Percentiles rank a stretch among this genome's conserved stretches.
These are phyloP conservation scores for Rubroshorea leprosula DNA, from an alignment of 345 rosid genomes.

Conservation along the genomic window DNA sequence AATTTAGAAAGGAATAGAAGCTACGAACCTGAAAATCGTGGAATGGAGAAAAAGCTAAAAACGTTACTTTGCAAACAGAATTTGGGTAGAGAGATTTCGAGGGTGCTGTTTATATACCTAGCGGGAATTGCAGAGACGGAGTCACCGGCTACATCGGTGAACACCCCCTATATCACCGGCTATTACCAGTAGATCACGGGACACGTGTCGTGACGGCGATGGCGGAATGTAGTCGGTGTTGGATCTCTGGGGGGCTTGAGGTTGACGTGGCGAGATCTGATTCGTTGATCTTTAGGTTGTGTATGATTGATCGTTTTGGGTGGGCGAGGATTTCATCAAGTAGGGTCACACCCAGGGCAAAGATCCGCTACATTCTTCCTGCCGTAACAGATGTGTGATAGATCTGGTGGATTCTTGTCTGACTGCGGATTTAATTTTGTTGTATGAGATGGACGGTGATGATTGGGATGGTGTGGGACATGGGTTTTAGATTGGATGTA, in stretches of 20 bases:
- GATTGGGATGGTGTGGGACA: background rate
- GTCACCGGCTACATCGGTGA: conserved; percentile 36
- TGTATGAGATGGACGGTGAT: background rate
- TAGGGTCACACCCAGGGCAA: background rate
- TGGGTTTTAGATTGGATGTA: background rate
- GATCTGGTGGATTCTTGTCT: background rate
- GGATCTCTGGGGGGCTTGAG: conserved; percentile 9
- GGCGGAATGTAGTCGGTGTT: background rate
- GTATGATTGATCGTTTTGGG: conserved; percentile 7
- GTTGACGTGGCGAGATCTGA: conserved; percentile 18
- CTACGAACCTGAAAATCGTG: conserved; percentile 35
- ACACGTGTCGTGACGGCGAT: conserved; percentile 27
- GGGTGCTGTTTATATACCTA: conserved; percentile 37
- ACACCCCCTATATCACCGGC: conserved; percentile 15
- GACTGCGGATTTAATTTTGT: background rate
- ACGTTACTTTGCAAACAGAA: conserved; percentile 23
- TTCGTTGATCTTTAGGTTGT: conserved; percentile 9
- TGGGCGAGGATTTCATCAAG: conserved; percentile 9
- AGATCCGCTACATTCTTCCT: background rate
- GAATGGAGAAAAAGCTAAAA: conserved; percentile 24
- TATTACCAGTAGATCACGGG: background rate
- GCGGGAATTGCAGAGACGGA: conserved; percentile 40
- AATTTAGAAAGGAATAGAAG: background rate
- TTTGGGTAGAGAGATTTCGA: background rate
- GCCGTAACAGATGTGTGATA: background rate